Base-by-base conservation (phyloP, 2,329 filamentous ascomycete genomes). In the Fusarium sp. region DNA sequence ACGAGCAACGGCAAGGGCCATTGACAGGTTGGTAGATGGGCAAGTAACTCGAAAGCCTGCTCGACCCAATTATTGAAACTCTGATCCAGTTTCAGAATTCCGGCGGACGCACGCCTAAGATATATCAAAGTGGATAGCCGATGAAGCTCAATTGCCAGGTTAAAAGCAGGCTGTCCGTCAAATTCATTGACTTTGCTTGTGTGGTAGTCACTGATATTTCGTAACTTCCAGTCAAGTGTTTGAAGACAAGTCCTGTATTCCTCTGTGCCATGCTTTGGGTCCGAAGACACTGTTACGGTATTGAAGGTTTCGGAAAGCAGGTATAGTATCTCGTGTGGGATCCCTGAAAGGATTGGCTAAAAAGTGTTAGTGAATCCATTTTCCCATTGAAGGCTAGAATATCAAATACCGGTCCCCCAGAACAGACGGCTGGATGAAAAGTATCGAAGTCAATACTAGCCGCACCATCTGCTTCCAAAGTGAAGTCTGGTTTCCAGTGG, bases 101-200 rank as follows among this genome's bases (percentile, higher is more conserved):
- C 60, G 4, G 69, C 52, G 2, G 73, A 74, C 0, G 65, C 63
- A 8, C 77, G 74, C 18, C 70, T 59, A 5, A 82, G 73, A 44
- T 80, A 81, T 6, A 80, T 56, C 12, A 79, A 51, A 5, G 72
- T 70, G 0, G 78, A 69, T 6, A 79, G 29, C 6, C 72, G 73
- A 58, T 74, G 78, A 0, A 80, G 61, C 51, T 79, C 66, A 10
- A 67, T 43, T 3, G 45, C 30, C 3, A 44, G 25, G 3, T 41
- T 20, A 6, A 61, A 7, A 5, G 1, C 8, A 6, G 11, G 15
- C 8, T 4, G 45, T 5, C 8, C 2, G 1, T 45, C 8, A 12
- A 6, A 20, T 16, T 4, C 10, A 0, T 10, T 2, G 2, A 7
- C 2, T 4, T 9, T n/a, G 0, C 16, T 11, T 3, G 15, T 3